Base-by-base conservation (phyloP, 257 asterid genomes). In the Jacaranda mimosifolia region DNA sequence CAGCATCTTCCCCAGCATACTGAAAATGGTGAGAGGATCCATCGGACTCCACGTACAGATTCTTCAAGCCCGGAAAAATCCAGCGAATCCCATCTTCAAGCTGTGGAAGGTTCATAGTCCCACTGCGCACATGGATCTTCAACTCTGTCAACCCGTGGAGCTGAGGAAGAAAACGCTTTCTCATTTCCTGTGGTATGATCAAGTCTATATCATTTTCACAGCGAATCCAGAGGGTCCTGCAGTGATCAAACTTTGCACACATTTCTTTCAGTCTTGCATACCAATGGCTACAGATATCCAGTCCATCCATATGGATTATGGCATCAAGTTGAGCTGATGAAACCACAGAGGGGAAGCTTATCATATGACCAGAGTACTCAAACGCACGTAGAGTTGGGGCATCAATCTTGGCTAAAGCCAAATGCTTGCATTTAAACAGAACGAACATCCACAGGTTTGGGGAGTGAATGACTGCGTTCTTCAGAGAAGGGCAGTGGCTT, bases 31-130 rank as follows among this genome's bases (percentile, higher is more conserved):
- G 84, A 8, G 72, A 68, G 4, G 69, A 69, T 5, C 84, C 84
- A 53, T 63, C 76, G 0, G 73, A 68, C 13, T 75, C 84, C 17
- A 80, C 65, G 60, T 74, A 75, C 7, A 83, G 75, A 65, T 75
- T 83, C 59, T 45, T 71, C 68, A 83, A 19, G 0, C 76, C 80
- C 9, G 84, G 86, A 13, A 79, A 83, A 1, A 79, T 75, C 84
- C 86, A 79, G 0, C 68, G 73, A 7, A 83, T 53, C 68, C 86
- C 86, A 5, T 75, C 81, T 60, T 79, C 75, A 9, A 79, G 76
- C 73, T 71, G 58, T 4, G 63, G 14, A 4, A 53, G 62, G 62
- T 75, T 72, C 43, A 71, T 57, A 1, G 32, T 55, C 63, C 83
- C 84, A 48, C 72, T 71, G 2, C 79, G 43, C 7, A 75, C 35